phyloP scores from a whole-genome alignment of 768 basidiomycete species.

The Suillus weaverae region DNA sequence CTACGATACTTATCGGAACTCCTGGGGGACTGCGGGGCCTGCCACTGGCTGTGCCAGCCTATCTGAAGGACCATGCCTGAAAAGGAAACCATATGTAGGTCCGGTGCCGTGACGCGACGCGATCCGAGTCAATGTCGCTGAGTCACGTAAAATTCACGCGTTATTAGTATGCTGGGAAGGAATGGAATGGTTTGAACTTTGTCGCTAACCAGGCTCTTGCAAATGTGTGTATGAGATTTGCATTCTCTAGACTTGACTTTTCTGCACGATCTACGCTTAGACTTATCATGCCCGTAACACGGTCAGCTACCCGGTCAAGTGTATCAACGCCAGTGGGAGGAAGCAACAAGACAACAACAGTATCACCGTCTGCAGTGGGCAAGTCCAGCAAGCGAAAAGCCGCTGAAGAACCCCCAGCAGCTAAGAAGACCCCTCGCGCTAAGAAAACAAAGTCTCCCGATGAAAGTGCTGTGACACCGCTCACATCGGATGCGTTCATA shows the following conservation, averaged over 20 bases:
- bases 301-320: constrained; percentile 28
- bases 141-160: not conserved
- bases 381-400: constrained; percentile 24
- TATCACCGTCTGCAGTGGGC: not conserved
- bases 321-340: constrained; percentile 6
- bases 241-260: not conserved
- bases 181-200: not conserved
- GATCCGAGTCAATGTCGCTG: not conserved
- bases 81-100: not conserved
- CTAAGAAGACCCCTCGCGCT: constrained; percentile 6
- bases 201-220: not conserved
- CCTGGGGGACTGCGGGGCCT: not conserved
- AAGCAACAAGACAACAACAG: constrained; percentile 6
- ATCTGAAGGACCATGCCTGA: not conserved
- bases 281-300: constrained; percentile 36
- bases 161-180: not conserved
- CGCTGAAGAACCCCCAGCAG: not conserved
- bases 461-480: not conserved
- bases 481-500: not conserved
- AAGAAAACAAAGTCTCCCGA: constrained; percentile 8
- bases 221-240: not conserved
- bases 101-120: not conserved
- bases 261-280: not conserved
- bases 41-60: not conserved
- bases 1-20: not conserved